These are phyloP conservation scores for Phialocephala sp. DNA, from an alignment of 2,329 filamentous ascomycete species.

Conservation along the genomic window DNA sequence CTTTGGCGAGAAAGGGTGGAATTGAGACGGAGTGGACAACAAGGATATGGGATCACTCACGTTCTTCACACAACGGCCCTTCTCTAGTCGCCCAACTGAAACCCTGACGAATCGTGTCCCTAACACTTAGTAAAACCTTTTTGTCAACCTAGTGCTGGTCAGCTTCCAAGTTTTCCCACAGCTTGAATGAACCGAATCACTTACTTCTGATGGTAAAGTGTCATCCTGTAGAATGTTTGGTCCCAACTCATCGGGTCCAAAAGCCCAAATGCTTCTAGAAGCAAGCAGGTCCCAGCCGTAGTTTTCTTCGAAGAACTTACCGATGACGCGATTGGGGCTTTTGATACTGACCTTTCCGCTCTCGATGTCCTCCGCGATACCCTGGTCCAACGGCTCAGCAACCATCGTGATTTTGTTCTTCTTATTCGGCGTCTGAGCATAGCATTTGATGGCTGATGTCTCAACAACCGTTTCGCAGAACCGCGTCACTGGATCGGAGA, in stretches of 20 bases:
- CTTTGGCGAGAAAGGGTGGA: slow-evolving; percentile 1
- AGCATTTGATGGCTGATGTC: slow-evolving; percentile 97
- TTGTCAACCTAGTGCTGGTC: slow-evolving; percentile 73
- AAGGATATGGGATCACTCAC: slow-evolving; percentile 58
- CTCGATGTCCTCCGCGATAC: slow-evolving; percentile 95
- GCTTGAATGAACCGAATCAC: slow-evolving; percentile 39
- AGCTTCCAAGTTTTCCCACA: slow-evolving; percentile 11
- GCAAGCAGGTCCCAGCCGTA: slow-evolving; percentile 97
- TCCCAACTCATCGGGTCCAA: slow-evolving; percentile 92
- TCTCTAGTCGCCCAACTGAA: slow-evolving; percentile 97
- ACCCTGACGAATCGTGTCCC: slow-evolving; percentile 92
- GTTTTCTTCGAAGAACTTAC: slow-evolving; percentile 95
- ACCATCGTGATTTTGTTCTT: slow-evolving; percentile 99
- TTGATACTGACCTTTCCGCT: slow-evolving; percentile 87
- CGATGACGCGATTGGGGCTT: slow-evolving; percentile 89
- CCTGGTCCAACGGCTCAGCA: slow-evolving; percentile 92
- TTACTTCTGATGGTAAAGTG: slow-evolving; percentile 84
- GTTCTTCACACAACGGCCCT: slow-evolving; percentile 96
- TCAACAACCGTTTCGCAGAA: slow-evolving; percentile 99
- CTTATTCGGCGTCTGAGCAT: slow-evolving; percentile 97
- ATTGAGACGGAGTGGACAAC: slow-evolving; percentile 12
- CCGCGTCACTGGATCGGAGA: slow-evolving; percentile 94
- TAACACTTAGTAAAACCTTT: slow-evolving; percentile 83
- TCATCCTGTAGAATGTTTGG: slow-evolving; percentile 98
- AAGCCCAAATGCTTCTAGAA: slow-evolving; percentile 96